Evolutionary conservation across 2,329 filamentous ascomycete species (phyloP).

Genomic region (Verticillium albo-atrum): DNA sequence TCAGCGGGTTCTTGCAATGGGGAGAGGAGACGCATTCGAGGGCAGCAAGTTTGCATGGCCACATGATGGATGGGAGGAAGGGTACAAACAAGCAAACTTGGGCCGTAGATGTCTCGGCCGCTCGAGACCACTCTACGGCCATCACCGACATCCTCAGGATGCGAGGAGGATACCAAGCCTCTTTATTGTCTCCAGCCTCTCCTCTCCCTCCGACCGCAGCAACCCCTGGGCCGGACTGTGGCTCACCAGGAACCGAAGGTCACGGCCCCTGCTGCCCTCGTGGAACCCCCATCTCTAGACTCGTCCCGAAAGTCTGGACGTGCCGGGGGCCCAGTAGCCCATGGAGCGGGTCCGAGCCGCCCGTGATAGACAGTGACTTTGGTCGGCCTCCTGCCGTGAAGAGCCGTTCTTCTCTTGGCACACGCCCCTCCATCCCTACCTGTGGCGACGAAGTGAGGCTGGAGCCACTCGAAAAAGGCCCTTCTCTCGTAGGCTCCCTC

Average conservation of each 20-base stretch:
- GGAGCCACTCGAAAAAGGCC: slow-evolving; percentile 3
- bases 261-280: slow-evolving; percentile 1
- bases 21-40: neutral
- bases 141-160: neutral
- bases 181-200: slow-evolving; percentile 6
- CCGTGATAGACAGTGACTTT: slow-evolving; percentile 14
- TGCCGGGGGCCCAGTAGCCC: slow-evolving; percentile 3
- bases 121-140: neutral
- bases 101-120: no score
- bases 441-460: slow-evolving; percentile 5
- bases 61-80: no score
- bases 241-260: neutral
- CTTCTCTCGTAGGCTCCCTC: slow-evolving; percentile 1
- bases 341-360: slow-evolving; percentile 5
- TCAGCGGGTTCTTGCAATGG: neutral
- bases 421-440: neutral
- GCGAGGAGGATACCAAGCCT: neutral
- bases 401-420: slow-evolving; percentile 2
- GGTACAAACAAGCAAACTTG: no score
- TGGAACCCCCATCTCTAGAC: slow-evolving; percentile 1
- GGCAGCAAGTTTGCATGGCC: neutral
- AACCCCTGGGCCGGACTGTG: neutral
- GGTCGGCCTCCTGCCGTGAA: slow-evolving; percentile 2
- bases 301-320: slow-evolving; percentile 12
- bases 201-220: neutral